These are phyloP conservation scores for Brachypodium distachyon DNA, from an alignment of 202 grass and related monocot species.

Conservation along the genomic window DNA sequence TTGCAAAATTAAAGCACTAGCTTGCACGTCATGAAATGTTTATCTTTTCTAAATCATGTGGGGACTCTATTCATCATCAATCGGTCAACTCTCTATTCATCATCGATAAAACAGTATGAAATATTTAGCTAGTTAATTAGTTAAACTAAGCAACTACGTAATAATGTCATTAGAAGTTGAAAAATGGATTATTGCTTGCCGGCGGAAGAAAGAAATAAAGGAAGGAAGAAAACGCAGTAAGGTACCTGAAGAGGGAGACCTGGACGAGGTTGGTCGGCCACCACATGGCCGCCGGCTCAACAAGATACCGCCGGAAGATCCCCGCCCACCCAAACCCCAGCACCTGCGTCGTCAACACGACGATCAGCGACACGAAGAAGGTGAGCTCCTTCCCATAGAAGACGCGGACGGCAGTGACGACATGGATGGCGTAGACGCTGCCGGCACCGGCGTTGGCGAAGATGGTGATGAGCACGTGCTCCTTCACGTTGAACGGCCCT, in stretches of 20 bases:
- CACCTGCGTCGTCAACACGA: conserved; percentile 90
- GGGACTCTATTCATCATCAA: background rate
- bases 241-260: conserved; percentile 88
- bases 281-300: conserved; percentile 85
- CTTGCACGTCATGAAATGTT: background rate
- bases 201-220: background rate
- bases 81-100: background rate
- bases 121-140: no score
- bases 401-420: conserved; percentile 77
- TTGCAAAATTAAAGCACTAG: background rate
- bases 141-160: background rate
- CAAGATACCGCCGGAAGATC: conserved; percentile 84
- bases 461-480: conserved; percentile 95
- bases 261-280: conserved; percentile 91
- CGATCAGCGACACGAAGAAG: conserved; percentile 88
- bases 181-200: background rate
- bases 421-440: conserved; percentile 77
- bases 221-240: no score
- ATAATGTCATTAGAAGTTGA: background rate
- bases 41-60: background rate
- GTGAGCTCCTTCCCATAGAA: conserved; percentile 82
- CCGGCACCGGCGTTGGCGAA: conserved; percentile 94
- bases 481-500: conserved; percentile 81
- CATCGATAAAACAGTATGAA: background rate
- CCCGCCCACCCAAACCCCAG: conserved; percentile 88